These are phyloP conservation scores for Fonsecaea monophora DNA, from an alignment of 2,329 filamentous ascomycete genomes.

Conservation along the genomic window DNA sequence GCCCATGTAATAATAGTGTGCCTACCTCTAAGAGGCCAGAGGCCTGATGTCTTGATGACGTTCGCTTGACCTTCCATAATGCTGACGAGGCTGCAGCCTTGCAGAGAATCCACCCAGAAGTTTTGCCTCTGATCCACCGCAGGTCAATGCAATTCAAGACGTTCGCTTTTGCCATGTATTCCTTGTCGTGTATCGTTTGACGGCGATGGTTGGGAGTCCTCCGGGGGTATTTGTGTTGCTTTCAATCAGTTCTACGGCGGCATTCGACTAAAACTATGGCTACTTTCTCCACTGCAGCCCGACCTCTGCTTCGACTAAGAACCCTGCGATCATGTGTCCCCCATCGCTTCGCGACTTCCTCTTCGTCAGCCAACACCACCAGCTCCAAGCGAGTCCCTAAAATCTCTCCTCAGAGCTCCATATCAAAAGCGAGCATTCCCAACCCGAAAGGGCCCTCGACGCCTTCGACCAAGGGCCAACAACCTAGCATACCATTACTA, in stretches of 20 bases:
- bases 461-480: not conserved
- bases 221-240: not conserved
- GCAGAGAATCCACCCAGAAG: not conserved
- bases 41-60: not conserved
- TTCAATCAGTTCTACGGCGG: not conserved
- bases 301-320: conserved; percentile 23
- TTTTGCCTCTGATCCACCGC: not conserved
- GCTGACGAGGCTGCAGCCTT: not conserved
- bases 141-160: not conserved
- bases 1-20: not conserved
- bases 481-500: conserved; percentile 6
- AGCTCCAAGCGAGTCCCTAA: not conserved
- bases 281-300: conserved; percentile 9
- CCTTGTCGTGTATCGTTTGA: not conserved
- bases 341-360: conserved; percentile 23
- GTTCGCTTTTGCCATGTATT: not conserved
- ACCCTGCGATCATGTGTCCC: conserved; percentile 9
- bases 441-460: not conserved
- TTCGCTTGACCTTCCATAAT: conserved; percentile 2
- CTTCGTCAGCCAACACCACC: not conserved
- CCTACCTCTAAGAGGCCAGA: no score
- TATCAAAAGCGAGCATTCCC: not conserved
- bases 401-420: conserved; percentile 3
- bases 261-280: conserved; percentile 11
- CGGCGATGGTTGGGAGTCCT: conserved; percentile 3